Evolutionary conservation across 805 yeast genomes (phyloP).

Genomic region (Monosporozyma yasuniensis): DNA sequence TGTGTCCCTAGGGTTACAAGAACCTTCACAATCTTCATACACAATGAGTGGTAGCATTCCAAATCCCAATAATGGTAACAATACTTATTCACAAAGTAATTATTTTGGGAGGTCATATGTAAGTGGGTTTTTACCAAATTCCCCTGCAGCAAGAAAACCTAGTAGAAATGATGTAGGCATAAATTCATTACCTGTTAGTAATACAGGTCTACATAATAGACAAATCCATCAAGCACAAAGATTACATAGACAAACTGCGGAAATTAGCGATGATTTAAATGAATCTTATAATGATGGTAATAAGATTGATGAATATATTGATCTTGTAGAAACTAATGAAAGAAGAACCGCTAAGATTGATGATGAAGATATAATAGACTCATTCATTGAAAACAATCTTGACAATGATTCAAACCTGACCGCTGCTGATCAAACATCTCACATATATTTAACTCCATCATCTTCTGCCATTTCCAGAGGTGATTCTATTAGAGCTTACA

Average conservation of each 20-base stretch:
- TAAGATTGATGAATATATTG: conserved; percentile 9
- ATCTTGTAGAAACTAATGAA: conserved; percentile 8
- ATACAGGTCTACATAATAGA: conserved; percentile 1
- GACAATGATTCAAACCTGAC: neutral
- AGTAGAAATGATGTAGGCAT: conserved; percentile 1
- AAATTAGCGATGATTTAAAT: conserved; percentile 24
- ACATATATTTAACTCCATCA: conserved; percentile 11
- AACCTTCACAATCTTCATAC: conserved; percentile 7
- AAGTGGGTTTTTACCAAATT: conserved; percentile 19
- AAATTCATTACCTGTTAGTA: conserved; percentile 11
- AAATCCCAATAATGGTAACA: neutral
- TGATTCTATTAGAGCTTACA: neutral
- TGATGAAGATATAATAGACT: conserved; percentile 1
- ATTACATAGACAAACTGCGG: conserved; percentile 29
- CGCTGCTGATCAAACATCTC: conserved; percentile 5
- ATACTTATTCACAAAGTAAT: conserved; percentile 5
- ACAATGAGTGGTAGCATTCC: neutral
- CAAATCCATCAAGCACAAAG: conserved; percentile 23
- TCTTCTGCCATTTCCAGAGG: conserved; percentile 6
- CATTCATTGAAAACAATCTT: neutral
- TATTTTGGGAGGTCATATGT: conserved; percentile 27
- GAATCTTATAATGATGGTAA: conserved; percentile 13
- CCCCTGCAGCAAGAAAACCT: conserved; percentile 8
- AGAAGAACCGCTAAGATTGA: conserved; percentile 2
- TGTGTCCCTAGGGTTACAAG: conserved; percentile 25